Base-by-base conservation (phyloP, 441 rosid species). In the Gossypium trilobum region DNA sequence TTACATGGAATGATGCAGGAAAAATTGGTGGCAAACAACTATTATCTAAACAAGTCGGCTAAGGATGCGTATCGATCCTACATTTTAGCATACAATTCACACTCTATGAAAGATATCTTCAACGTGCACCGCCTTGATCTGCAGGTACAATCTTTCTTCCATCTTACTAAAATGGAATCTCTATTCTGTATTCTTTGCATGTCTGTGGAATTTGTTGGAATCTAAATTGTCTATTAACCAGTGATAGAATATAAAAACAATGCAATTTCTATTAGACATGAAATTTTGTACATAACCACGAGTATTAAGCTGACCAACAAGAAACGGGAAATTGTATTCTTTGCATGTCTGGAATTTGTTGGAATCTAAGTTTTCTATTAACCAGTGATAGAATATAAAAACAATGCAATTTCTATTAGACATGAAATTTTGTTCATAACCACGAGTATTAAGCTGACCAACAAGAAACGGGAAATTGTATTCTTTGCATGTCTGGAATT, bases 31-130 rank as follows among this genome's bases (percentile, higher is more conserved):
- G 85, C 75, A 5, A 86, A 85, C 55, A 86, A 87, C 82, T 91
- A 87, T 71, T 83, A 83, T 80, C 74, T 93, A 78, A 93, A 91
- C 86, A 87, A 81, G 82, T 85, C 91, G 3, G 99, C 99, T 59
- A 93, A 89, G 80, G 98, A 91, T 8, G 99, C 99, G 0, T 91
- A 95, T 77, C 75, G 98, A 31, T 90, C 98, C 23, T 95, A 95
- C 82, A 89, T 89, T 54, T 73, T 93, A 77, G 93, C 99, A 5
- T 95, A 95, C 79, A 93, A 95, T 79, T 93, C 96, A 20, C 98
- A 95, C 81, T 87, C 97, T 0, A 86, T 91, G 89, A 93, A 95
- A 82, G 96, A 92, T 74, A 91, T 92, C 71, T 95, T 92, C 76
- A 92, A 95, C 50, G 99, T 95, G 66, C 99, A 91, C 74, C 88